Evolutionary conservation across 352 stramenopile genomes (phyloP), one percentile per base, ranked within the genome.

Genomic region (Phytophthora podocarpi): DNA sequence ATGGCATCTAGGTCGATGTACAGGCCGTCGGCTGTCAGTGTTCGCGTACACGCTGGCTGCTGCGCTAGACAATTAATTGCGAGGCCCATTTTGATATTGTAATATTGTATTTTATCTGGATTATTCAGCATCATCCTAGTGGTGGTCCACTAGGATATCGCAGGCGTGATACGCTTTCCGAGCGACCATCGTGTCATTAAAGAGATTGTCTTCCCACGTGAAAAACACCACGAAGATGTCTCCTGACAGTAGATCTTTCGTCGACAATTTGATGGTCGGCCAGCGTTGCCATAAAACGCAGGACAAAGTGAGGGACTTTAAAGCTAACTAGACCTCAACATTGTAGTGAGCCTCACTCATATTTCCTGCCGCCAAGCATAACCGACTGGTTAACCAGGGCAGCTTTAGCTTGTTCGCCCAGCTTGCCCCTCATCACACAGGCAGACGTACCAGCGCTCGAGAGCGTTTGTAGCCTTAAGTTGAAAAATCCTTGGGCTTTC

Each of bases 111-210:
- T n/a, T n/a, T n/a, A n/a, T n/a, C n/a, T n/a, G n/a, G n/a, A n/a
- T n/a, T n/a, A n/a, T n/a, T n/a, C n/a, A n/a, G n/a, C n/a, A n/a
- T n/a, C n/a, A n/a, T n/a, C n/a, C n/a, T n/a, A 89, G 40, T 87
- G 74, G 54, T 87, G 79, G 2, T 71, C 74, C 1, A 87, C 74
- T 9, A 87, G 64, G 12, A 89, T 70, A 43, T 89, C 79, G 46
- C 74, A 87, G 39, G 69, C 80, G 49, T 85, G 75, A 31, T 89
- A 87, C 5, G 76, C 70, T 50, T 85, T 89, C 2, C 76, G 68
- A 5, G 74, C 64, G 32, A 84, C 79, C 74, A 88, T 85, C 35
- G 75, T 82, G n/a, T 88, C 78, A 23, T 58, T 74, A n/a, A 89
- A 68, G 8, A 85, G 49, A 12, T 67, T 77, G 36, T 87, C 74